Percentiles rank a stretch among this genome's conserved stretches.
Conservation (phyloP, 257 asterid species). For the Knoxia roxburghii region DNA sequence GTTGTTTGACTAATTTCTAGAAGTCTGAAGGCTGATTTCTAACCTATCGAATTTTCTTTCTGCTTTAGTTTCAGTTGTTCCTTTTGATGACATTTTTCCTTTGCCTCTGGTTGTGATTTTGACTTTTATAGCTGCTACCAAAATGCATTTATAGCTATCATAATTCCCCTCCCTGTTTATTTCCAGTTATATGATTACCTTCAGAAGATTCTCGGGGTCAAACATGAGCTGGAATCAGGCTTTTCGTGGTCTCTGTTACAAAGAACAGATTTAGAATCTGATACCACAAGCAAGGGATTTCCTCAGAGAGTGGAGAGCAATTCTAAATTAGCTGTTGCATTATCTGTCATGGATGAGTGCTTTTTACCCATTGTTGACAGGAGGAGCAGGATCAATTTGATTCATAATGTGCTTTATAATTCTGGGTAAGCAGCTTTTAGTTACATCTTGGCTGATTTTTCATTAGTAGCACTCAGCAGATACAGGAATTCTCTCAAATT, state of each 20-base stretch:
- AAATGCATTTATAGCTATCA: background rate
- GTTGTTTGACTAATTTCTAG: background rate
- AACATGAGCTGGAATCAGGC: slow-evolving; percentile 84
- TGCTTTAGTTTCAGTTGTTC: background rate
- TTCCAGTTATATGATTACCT: slow-evolving; percentile 69
- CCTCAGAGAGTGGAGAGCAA: slow-evolving; percentile 86
- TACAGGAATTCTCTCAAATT: background rate
- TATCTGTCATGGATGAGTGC: slow-evolving; percentile 88
- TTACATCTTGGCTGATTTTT: slow-evolving; percentile 10
- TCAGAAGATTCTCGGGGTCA: slow-evolving; percentile 78
- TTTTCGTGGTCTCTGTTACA: slow-evolving; percentile 92
- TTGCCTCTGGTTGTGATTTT: slow-evolving; percentile 4
- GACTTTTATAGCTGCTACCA: background rate
- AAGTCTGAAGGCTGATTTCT: background rate
- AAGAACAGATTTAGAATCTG: slow-evolving; percentile 56
- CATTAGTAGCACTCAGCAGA: background rate
- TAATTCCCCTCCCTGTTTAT: slow-evolving; percentile 12
- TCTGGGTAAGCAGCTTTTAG: slow-evolving; percentile 68
- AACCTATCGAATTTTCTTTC: background rate
- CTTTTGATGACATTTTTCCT: background rate
- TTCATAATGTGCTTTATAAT: slow-evolving; percentile 73
- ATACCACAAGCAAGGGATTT: slow-evolving; percentile 49
- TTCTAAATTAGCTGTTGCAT: slow-evolving; percentile 89
- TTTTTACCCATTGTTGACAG: slow-evolving; percentile 86
- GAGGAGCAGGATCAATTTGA: slow-evolving; percentile 79